Percentiles rank a stretch among this genome's conserved stretches.
Conservation (phyloP, 2,329 filamentous ascomycete genomes). For the Thermothelomyces thermophilus region DNA sequence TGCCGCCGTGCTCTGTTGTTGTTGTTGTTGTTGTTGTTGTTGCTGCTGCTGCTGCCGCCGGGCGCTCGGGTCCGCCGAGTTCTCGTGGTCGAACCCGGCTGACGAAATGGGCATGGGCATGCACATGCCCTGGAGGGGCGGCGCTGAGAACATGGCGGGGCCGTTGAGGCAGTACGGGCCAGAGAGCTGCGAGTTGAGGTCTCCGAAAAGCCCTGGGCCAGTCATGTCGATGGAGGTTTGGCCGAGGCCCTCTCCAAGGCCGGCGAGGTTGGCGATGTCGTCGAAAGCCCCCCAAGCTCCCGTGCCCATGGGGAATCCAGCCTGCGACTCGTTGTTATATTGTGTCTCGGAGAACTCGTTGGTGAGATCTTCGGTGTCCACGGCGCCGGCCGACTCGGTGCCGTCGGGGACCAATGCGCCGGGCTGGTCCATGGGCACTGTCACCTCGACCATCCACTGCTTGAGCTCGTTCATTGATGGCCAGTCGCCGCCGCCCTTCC, state of each 20-base stretch:
- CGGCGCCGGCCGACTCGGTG: conserved; percentile 26
- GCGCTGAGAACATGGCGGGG: conserved; percentile 8
- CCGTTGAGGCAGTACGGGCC: conserved; percentile 15
- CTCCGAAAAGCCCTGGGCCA: conserved; percentile 14
- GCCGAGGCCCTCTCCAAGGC: conserved; percentile 19
- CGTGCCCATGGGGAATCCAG: neutral
- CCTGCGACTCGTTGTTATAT: conserved; percentile 4
- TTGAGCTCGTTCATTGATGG: conserved; percentile 52
- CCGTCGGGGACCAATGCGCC: conserved; percentile 32
- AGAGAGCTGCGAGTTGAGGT: conserved; percentile 11
- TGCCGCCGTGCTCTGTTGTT: conserved; percentile 12
- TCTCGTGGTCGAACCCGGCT: conserved; percentile 22
- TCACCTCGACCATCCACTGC: conserved; percentile 52
- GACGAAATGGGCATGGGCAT: conserved; percentile 25
- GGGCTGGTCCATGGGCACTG: conserved; percentile 37
- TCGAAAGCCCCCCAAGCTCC: conserved; percentile 9
- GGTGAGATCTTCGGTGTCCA: conserved; percentile 24
- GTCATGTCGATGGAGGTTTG: conserved; percentile 16
- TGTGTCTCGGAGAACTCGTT: conserved; percentile 15
- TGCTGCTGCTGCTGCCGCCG: neutral
- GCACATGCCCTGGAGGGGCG: conserved; percentile 8
- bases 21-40: neutral
- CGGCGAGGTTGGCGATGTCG: conserved; percentile 16
- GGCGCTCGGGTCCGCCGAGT: conserved; percentile 2
- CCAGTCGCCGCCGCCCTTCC: conserved; percentile 48